Percentiles rank a stretch among this genome's conserved stretches.
These are phyloP conservation scores for Salix viminalis DNA, from an alignment of 345 rosid genomes.

Conservation along the genomic window DNA sequence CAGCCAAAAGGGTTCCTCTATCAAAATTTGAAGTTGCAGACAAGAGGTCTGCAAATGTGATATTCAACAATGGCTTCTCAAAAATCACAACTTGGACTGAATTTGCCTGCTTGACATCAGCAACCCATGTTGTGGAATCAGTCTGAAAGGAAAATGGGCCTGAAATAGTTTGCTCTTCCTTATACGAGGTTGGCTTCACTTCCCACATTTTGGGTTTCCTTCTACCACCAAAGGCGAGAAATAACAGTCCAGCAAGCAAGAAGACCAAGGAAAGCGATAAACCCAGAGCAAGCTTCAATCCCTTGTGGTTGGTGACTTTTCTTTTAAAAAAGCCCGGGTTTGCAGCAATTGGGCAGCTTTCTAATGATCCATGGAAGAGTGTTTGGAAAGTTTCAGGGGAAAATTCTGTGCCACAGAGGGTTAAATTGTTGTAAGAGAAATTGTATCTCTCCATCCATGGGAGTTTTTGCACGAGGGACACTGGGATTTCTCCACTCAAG, in stretches of 20 bases:
- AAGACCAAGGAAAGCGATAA: constrained; percentile 62
- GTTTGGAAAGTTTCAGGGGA: constrained; percentile 38
- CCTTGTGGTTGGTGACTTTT: constrained; percentile 40
- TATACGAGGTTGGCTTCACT: constrained; percentile 55
- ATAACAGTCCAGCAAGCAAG: constrained; percentile 56
- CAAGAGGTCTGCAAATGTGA: constrained; percentile 84
- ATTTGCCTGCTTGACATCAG: constrained; percentile 83
- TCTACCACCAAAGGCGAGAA: constrained; percentile 65
- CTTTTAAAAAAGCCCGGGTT: constrained; percentile 53
- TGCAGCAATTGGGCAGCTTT: constrained; percentile 87
- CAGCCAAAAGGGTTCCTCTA: constrained; percentile 79
- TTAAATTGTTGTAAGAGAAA: constrained; percentile 86
- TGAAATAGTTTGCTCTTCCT: constrained; percentile 68
- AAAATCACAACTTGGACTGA: constrained; percentile 71
- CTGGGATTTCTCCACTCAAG: constrained; percentile 74
- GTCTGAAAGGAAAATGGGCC: constrained; percentile 90
- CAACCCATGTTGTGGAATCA: constrained; percentile 91
- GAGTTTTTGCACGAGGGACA: constrained; percentile 48
- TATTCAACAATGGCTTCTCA: constrained; percentile 82
- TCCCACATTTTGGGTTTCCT: constrained; percentile 52
- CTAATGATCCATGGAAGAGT: constrained; percentile 59
- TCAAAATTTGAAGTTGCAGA: constrained; percentile 85
- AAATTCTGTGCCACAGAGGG: constrained; percentile 56
- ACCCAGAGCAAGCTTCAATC: constrained; percentile 58
- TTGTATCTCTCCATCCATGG: constrained; percentile 62